Evolutionary conservation across 257 asterid genomes (phyloP).

Genomic region (Nicotiana tomentosiformis): DNA sequence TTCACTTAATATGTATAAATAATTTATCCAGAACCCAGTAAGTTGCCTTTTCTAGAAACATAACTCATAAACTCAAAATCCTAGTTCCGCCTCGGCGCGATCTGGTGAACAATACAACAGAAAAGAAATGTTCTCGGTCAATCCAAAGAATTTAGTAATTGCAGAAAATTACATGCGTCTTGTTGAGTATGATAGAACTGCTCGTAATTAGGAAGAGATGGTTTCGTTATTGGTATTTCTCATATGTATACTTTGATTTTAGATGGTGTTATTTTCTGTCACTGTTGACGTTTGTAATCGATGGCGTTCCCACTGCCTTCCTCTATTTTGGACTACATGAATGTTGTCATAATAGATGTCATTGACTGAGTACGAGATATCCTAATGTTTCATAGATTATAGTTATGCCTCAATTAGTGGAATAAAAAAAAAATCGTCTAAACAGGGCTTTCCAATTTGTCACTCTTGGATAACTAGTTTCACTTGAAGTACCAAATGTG

Average conservation of each 20-base stretch:
- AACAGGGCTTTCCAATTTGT: no score
- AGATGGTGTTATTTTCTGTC: neutral
- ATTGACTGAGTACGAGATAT: neutral
- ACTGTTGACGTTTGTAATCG: neutral
- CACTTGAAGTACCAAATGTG: no score
- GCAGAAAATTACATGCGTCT: neutral
- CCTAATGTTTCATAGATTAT: neutral
- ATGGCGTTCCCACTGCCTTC: neutral
- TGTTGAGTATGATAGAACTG: neutral
- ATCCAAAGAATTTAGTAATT: neutral
- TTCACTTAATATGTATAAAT: no score
- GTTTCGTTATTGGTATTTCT: neutral
- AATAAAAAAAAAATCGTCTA: neutral
- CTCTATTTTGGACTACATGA: neutral
- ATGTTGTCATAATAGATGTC: neutral
- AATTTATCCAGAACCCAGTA: no score
- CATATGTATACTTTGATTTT: neutral
- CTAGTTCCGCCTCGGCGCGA: no score
- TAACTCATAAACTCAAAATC: no score
- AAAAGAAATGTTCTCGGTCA: neutral
- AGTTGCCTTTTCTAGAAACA: no score
- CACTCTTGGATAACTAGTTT: no score
- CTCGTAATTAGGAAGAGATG: neutral
- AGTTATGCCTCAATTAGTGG: neutral
- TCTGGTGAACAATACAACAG: neutral